Evolutionary conservation across 108 stramenopile genomes (phyloP), one percentile per base, ranked within the genome.

Genomic region (Nitzschia inconspicua): DNA sequence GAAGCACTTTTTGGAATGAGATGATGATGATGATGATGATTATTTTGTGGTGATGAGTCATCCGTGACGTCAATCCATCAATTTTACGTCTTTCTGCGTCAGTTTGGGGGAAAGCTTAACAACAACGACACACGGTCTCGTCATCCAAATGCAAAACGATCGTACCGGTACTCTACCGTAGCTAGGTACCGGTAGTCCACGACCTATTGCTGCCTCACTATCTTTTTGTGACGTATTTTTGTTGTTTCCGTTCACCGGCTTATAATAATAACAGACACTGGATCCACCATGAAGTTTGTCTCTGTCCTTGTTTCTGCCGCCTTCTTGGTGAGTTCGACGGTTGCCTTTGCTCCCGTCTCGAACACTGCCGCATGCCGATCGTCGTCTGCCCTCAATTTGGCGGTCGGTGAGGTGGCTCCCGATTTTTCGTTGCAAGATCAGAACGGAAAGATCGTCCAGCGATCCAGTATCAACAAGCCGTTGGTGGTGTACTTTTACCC

Each of bases 401-500:
- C 69, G 6, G 83, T 86, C 18, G 88, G 88, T 27, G 84, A 89
- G 47, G 67, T 70, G 26, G 88, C 88, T n/a, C 88, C 88, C 1
- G 88, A 89, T 49, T 89, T 89, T 59, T 51, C 78, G 14, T 73
- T 89, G 34, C 48, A 65, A 3, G 88, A 89, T 29, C 88, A 89
- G 65, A 89, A 86, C 47, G 88, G 88, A 22, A 89, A 89, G 68
- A 79, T 78, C 11, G 77, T 89, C 57, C 82, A 63, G 35, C 68
- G 83, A 35, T 84, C 85, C 8, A 60, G 66, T 36, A 78, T 78
- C 68, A 86, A 86, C 68, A 89, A 89, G 71, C 88, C 88, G 0
- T 67, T 89, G 16, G 85, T 89, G 9, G 85, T 89, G 11, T 89
- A 86, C 67, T 89, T 89, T 61, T 89, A 89, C 52, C 88, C 88